Base-by-base conservation (phyloP, 768 basidiomycete genomes). In the Mycena polygramma region DNA sequence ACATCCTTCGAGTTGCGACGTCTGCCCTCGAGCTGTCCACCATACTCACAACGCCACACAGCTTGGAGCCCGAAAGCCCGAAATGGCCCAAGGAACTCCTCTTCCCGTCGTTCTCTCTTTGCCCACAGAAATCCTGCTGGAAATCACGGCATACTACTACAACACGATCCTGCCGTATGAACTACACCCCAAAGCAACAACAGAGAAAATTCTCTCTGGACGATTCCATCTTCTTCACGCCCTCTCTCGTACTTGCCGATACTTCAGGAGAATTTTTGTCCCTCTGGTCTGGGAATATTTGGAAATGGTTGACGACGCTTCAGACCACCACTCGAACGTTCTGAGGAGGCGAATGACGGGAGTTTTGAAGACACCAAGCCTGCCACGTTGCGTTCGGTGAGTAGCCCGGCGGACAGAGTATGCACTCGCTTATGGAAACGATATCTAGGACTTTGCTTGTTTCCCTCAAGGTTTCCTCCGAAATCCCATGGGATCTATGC, bases 171-270 rank as follows among this genome's bases (percentile, higher is more conserved):
- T 64, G 4, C 62, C 68, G 4, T 69, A 58, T 57, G 68, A 69
- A 30, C 17, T 57, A 14, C 36, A 53, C 22, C 57, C 37, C 14
- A 22, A 17, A 45, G 24, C 45, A 46, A 20, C 46, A 1, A 7
- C 55, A 24, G 66, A 54, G 4, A 41, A 51, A 11, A 37, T 58
- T 1, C 68, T 69, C n/a, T 37, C 37, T 11, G 68, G 68, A 2
- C 68, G 68, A 35, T 58, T 45, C 39, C 30, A 59, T 0, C 26
- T 59, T 37, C 59, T 69, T 13, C 68, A 48, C 14, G 46, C 68
- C 4, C 68, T 69, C 39, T 69, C 68, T 45, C 68, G 59, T 19
- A 64, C 62, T 9, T 69, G 68, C 68, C 26, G 57, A 6, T 13
- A 19, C 2, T 57, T 69, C 51, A 30, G 68, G 15, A 43, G 35